phyloP scores from a whole-genome alignment of 495 filamentous ascomycete species.

The Entonaema liquescens region DNA sequence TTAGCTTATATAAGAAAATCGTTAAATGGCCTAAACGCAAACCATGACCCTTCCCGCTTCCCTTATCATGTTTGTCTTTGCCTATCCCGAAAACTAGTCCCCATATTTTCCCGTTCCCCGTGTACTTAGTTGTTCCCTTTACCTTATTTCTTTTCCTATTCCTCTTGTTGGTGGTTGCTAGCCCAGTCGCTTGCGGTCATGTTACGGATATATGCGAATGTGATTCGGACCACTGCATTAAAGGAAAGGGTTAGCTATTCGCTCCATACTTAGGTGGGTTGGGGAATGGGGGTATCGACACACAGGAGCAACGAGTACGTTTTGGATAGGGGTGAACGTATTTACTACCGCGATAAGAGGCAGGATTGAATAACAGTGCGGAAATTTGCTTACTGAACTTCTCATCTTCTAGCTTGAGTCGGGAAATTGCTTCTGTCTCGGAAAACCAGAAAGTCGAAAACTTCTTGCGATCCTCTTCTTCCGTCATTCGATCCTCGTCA shows the following conservation, averaged over 20 bases:
- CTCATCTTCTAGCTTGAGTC: conserved; percentile 45
- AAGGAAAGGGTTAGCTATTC: conserved; percentile 8
- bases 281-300: neutral
- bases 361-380: neutral
- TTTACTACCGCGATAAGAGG: neutral
- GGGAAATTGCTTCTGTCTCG: conserved; percentile 35
- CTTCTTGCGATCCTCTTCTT: conserved; percentile 44
- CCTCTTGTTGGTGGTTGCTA: conserved; percentile 24
- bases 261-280: neutral
- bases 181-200: conserved; percentile 41
- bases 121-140: no score
- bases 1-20: neutral
- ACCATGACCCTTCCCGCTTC: neutral
- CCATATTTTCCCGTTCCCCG: no score
- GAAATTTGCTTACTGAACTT: conserved; percentile 42
- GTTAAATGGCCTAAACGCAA: neutral
- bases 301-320: neutral
- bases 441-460: conserved; percentile 44
- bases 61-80: neutral
- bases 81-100: no score
- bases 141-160: neutral
- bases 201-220: conserved; percentile 42
- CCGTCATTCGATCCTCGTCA: conserved; percentile 38
- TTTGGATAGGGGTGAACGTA: neutral
- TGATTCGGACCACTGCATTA: conserved; percentile 40